Evolutionary conservation across 306 rosid genomes (phyloP).

Genomic region (Dryas alaskensis): DNA sequence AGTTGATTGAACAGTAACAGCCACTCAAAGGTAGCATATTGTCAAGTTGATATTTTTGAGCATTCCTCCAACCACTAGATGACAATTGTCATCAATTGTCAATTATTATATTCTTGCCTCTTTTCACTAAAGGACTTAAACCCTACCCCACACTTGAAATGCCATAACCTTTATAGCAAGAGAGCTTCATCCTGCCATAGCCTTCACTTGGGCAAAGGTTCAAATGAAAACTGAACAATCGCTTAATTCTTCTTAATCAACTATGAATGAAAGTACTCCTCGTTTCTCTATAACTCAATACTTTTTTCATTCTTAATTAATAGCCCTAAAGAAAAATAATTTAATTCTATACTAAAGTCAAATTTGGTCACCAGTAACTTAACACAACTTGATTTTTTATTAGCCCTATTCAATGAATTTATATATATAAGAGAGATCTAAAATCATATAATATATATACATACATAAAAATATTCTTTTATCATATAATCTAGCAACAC

Average conservation of each 20-base stretch:
- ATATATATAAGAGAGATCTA: too few relatives aligned
- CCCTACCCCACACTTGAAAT: constrained; percentile 18
- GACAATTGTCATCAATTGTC: too few relatives aligned
- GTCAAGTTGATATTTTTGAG: background rate
- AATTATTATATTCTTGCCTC: constrained; percentile 1
- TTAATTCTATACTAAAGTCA: background rate
- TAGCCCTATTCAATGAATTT: too few relatives aligned
- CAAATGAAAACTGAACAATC: background rate
- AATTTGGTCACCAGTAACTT: background rate
- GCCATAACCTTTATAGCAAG: background rate
- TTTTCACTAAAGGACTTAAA: background rate
- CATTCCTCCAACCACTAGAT: too few relatives aligned
- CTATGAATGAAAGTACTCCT: background rate
- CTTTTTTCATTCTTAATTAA: background rate
- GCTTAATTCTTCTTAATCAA: background rate
- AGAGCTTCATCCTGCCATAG: background rate
- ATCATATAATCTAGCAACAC: too few relatives aligned
- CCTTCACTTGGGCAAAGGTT: constrained; percentile 3
- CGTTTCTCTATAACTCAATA: background rate
- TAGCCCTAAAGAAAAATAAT: background rate
- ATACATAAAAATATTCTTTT: too few relatives aligned
- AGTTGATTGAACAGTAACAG: background rate
- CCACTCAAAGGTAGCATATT: background rate
- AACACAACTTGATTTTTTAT: background rate
- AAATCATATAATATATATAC: too few relatives aligned